Evolutionary conservation across 1,139 yeast species (phyloP), one percentile per base, ranked within the genome.

Genomic region (Kurtzmaniella quercitrusa): DNA sequence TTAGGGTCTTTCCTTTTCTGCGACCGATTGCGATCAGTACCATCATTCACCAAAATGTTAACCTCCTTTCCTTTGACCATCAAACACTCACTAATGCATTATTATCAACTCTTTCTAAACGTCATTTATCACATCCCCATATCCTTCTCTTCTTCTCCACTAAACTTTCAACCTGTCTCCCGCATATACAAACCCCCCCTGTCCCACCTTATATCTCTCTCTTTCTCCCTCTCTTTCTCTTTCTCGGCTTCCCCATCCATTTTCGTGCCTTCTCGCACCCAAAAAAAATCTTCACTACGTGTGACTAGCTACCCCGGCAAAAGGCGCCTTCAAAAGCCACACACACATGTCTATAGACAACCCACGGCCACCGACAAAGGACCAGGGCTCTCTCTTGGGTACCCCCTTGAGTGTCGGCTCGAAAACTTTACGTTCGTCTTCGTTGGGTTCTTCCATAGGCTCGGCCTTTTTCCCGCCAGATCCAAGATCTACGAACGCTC

Each of bases 401-500:
- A 14, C 34, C 34, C 18, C 16, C 17, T 20, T 20, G 15, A 34
- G 20, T 17, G 26, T 34, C 8, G 37, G 26, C 21, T 20, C 23
- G 15, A 19, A 34, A 11, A 34, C 21, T 9, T 5, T 34, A 6
- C 23, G 37, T 19, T 34, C 37, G 4, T 19, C 37, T 9, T 34
- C 37, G 5, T 19, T 34, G 26, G 26, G 26, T 14, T n/a, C 15
- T 3, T 14, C 22, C 6, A 14, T 19, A 34, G 37, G 37, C 14
- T 34, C 37, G 15, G 37, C 37, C 20, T 34, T 34, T 14, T 34
- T 34, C 26, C 37, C 37, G 4, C 3, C 22, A 5, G 37, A 34
- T 19, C 18, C 34, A 16, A 33, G 36, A 17, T 21, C 36, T 16
- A 11, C 36, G 7, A 33, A 17, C 36, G 12, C 21, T 9, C 18